Percentiles rank a stretch among this genome's conserved stretches.
These are phyloP conservation scores for Atractiella rhizophila DNA, from an alignment of 768 basidiomycete species.

Conservation along the genomic window DNA sequence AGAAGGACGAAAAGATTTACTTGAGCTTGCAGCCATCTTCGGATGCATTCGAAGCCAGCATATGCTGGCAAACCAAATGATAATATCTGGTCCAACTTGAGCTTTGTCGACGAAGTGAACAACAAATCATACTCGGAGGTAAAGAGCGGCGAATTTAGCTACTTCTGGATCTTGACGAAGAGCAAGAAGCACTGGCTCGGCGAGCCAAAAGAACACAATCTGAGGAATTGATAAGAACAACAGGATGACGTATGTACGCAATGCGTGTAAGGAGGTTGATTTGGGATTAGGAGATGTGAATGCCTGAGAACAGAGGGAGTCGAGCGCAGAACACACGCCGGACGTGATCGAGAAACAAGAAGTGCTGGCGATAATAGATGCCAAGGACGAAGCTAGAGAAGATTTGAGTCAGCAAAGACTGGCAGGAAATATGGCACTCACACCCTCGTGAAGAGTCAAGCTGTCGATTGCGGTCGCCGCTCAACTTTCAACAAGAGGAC, in stretches of 20 bases:
- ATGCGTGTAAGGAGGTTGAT: constrained; percentile 21
- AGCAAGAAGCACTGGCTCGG: constrained; percentile 45
- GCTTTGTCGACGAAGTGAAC: background rate
- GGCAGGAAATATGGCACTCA: no score
- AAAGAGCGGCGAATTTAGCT: constrained; percentile 8
- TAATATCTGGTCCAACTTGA: background rate
- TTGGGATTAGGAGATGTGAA: constrained; percentile 72
- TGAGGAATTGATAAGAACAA: constrained; percentile 25
- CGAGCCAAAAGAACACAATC: constrained; percentile 50
- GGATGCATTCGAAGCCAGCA: constrained; percentile 15
- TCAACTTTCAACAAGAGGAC: no score
- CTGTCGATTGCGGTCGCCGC: no score
- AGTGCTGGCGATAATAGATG: no score
- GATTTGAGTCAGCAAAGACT: no score
- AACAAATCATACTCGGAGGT: constrained; percentile 8
- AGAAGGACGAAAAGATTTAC: background rate
- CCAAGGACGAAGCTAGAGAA: no score
- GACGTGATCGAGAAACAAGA: constrained; percentile 14
- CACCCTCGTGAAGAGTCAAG: no score
- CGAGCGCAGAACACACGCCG: constrained; percentile 34
- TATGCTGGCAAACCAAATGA: constrained; percentile 17
- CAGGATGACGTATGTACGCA: constrained; percentile 11
- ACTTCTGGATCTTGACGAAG: constrained; percentile 21
- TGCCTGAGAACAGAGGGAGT: constrained; percentile 77
- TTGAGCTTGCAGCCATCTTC: constrained; percentile 15